These are phyloP conservation scores for Salvia sclarea DNA, from an alignment of 305 asterid species.

Conservation along the genomic window DNA sequence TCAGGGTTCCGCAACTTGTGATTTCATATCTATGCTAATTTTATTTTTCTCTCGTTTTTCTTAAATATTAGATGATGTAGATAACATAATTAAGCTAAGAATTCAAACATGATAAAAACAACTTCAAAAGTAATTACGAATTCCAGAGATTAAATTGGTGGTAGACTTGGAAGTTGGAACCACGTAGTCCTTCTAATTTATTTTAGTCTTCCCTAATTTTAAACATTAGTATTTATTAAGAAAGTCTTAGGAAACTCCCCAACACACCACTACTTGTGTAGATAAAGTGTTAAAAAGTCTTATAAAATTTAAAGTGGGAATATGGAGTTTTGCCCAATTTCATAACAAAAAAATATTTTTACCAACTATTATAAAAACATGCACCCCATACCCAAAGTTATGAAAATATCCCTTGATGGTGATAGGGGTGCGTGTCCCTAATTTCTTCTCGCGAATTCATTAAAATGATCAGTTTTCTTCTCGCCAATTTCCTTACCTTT, in stretches of 20 bases:
- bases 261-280: conserved; percentile 14
- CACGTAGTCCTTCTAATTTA: background rate
- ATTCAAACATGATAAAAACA: background rate
- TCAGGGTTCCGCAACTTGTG: no score
- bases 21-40: no score
- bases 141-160: background rate
- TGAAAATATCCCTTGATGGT: no score
- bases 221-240: no score
- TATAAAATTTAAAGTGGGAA: background rate
- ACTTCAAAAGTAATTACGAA: background rate
- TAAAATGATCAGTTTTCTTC: no score
- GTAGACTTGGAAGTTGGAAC: conserved; percentile 22
- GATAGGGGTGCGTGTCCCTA: no score
- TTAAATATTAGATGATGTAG: background rate
- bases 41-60: background rate
- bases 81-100: background rate
- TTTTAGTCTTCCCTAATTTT: background rate
- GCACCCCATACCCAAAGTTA: no score
- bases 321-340: no score
- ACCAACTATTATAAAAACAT: no score
- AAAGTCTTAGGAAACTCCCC: conserved; percentile 10
- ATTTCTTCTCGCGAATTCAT: no score
- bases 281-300: background rate
- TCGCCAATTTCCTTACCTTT: no score
- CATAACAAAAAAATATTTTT: no score